A percentile compares a stretch with the other conserved stretches of the same genome.
Evolutionary conservation across 1,284 basidiomycete genomes (phyloP).

Genomic region (Ustilago tritici): DNA sequence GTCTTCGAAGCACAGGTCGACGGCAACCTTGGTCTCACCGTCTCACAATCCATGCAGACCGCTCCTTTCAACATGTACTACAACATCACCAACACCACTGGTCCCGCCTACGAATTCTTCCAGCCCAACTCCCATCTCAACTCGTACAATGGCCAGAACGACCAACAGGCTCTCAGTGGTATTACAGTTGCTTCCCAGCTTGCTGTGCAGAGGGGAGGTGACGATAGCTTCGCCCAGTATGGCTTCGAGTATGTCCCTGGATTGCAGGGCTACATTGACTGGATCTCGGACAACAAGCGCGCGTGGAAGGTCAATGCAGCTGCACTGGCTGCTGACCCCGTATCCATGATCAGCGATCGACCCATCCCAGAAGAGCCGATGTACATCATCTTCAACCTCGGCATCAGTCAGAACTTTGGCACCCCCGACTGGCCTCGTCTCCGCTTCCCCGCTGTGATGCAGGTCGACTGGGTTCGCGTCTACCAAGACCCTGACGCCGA

Average conservation of each 20-base stretch:
- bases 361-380: slow-evolving; percentile 54
- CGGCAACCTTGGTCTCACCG: slow-evolving; percentile 71
- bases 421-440: slow-evolving; percentile 44
- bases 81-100: slow-evolving; percentile 56
- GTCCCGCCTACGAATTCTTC: slow-evolving; percentile 60
- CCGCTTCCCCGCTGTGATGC: slow-evolving; percentile 52
- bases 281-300: slow-evolving; percentile 42
- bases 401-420: slow-evolving; percentile 58
- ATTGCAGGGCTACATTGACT: slow-evolving; percentile 77
- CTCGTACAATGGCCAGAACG: slow-evolving; percentile 79
- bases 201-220: slow-evolving; percentile 54
- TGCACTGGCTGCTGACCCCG: slow-evolving; percentile 78
- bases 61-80: slow-evolving; percentile 75
- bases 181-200: slow-evolving; percentile 56
- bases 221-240: slow-evolving; percentile 51
- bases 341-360: slow-evolving; percentile 39
- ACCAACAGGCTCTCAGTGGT: slow-evolving; percentile 76
- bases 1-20: slow-evolving; percentile 76
- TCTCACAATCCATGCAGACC: slow-evolving; percentile 82
- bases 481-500: slow-evolving; percentile 52
- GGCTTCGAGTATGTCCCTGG: slow-evolving; percentile 73
- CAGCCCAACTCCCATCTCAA: slow-evolving; percentile 48
- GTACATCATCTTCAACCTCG: slow-evolving; percentile 65
- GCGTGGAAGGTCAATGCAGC: slow-evolving; percentile 74
- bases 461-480: slow-evolving; percentile 56